Evolutionary conservation across 1,139 yeast species (phyloP).

Genomic region (Petasospora rhodanensis): DNA sequence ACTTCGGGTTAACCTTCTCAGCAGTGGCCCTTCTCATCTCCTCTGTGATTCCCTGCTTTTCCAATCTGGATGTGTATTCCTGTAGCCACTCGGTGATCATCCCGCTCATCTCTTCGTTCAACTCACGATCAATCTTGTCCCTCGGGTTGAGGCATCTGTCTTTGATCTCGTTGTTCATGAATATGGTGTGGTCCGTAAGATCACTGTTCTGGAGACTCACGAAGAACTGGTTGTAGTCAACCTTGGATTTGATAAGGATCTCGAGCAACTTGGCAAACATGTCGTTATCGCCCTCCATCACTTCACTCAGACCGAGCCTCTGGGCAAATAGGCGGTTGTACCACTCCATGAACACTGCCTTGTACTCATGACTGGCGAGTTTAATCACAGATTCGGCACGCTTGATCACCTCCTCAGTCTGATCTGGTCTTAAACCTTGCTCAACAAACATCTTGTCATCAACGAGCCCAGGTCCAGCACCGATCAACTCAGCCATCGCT

Average conservation of each 20-base stretch:
- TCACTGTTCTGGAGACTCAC: slow-evolving; percentile 48
- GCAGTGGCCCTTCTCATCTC: slow-evolving; percentile 39
- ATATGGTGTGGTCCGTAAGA: slow-evolving; percentile 30
- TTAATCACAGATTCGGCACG: slow-evolving; percentile 67
- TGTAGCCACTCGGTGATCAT: slow-evolving; percentile 35
- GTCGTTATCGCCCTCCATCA: slow-evolving; percentile 40
- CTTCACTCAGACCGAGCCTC: slow-evolving; percentile 59
- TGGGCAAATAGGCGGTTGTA: slow-evolving; percentile 58
- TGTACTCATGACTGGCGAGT: slow-evolving; percentile 61
- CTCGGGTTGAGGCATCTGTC: slow-evolving; percentile 19
- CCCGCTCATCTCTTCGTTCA: slow-evolving; percentile 28
- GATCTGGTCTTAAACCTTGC: slow-evolving; percentile 37
- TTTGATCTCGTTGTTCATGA: slow-evolving; percentile 31
- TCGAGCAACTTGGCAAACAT: slow-evolving; percentile 41
- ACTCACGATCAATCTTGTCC: slow-evolving; percentile 27
- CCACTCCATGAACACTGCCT: slow-evolving; percentile 52
- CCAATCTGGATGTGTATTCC: slow-evolving; percentile 37
- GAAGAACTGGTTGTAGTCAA: slow-evolving; percentile 82
- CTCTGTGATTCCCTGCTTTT: slow-evolving; percentile 33
- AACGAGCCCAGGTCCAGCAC: slow-evolving; percentile 53
- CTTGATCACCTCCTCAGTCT: slow-evolving; percentile 47
- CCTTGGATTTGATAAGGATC: slow-evolving; percentile 54
- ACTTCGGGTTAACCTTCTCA: slow-evolving; percentile 59
- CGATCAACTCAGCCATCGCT: slow-evolving; percentile 73
- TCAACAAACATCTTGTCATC: slow-evolving; percentile 35